These are phyloP conservation scores for Heliocybe sulcata DNA, from an alignment of 1,284 basidiomycete genomes.

Conservation along the genomic window DNA sequence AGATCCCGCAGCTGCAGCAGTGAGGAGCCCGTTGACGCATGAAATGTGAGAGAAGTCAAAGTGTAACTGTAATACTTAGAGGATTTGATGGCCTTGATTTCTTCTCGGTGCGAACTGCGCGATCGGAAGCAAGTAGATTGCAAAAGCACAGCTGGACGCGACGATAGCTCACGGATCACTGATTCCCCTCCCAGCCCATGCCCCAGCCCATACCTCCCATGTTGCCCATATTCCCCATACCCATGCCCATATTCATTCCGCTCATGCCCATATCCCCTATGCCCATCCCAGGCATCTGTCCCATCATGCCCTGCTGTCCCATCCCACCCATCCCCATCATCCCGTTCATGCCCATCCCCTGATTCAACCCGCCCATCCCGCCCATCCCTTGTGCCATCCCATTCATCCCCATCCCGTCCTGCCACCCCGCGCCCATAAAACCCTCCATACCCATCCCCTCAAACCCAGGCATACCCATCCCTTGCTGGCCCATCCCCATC, in stretches of 20 bases:
- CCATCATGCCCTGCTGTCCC: constrained; percentile 16
- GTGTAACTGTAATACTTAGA: neutral
- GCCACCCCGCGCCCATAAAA: constrained; percentile 10
- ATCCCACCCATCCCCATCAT: constrained; percentile 15
- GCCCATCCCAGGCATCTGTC: constrained; percentile 8
- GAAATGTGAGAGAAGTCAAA: neutral
- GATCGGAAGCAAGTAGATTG: neutral
- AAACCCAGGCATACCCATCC: constrained; percentile 1
- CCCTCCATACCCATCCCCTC: constrained; percentile 11
- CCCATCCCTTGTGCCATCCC: constrained; percentile 15
- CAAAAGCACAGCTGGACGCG: neutral
- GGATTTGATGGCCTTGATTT: no score
- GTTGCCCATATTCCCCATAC: constrained; percentile 20
- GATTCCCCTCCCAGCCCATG: neutral
- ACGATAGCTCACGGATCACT: neutral
- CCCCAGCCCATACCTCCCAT: constrained; percentile 13
- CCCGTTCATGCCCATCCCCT: constrained; percentile 15
- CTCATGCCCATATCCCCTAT: constrained; percentile 18
- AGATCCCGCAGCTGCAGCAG: constrained; percentile 27
- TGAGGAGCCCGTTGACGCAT: neutral
- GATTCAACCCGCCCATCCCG: constrained; percentile 3
- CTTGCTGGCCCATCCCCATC: constrained; percentile 13
- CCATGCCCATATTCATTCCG: constrained; percentile 21
- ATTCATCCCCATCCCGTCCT: constrained; percentile 18
- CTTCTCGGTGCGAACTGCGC: neutral